Conservation (phyloP, 108 stramenopile genomes). For the Licmophora abbreviata region DNA sequence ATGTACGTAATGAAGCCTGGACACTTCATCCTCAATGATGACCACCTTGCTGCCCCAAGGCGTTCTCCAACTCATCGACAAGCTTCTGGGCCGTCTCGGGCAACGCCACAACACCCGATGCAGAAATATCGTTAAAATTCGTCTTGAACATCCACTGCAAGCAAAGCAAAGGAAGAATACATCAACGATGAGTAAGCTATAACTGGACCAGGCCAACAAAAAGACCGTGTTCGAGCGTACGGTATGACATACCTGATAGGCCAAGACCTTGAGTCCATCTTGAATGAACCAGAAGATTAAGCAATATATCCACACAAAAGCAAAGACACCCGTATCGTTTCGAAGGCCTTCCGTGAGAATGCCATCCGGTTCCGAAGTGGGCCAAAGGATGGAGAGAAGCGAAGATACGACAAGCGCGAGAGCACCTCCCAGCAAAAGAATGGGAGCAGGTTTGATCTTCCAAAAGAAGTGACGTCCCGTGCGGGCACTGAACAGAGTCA, state of each 20-base stretch:
- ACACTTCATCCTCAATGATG: too few relatives aligned
- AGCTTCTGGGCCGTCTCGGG: slow-evolving; percentile 19
- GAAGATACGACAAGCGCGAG: slow-evolving; percentile 29
- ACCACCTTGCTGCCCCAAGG: neutral
- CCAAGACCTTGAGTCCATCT: slow-evolving; percentile 29
- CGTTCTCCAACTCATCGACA: slow-evolving; percentile 10
- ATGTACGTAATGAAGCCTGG: too few relatives aligned
- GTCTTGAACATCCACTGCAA: slow-evolving; percentile 7
- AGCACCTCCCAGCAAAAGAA: slow-evolving; percentile 26
- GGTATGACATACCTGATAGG: slow-evolving; percentile 14
- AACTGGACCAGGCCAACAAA: too few relatives aligned
- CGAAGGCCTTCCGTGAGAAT: slow-evolving; percentile 30
- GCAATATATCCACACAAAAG: slow-evolving; percentile 42
- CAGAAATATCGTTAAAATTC: slow-evolving; percentile 15
- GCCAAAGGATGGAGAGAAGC: slow-evolving; percentile 34
- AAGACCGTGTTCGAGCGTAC: too few relatives aligned
- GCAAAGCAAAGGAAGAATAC: neutral
- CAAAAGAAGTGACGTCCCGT: slow-evolving; percentile 29
- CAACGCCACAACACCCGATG: slow-evolving; percentile 15
- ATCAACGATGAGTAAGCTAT: too few relatives aligned
- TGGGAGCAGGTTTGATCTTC: slow-evolving; percentile 26
- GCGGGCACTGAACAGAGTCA: slow-evolving; percentile 42
- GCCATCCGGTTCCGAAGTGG: slow-evolving; percentile 19
- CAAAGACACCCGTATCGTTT: slow-evolving; percentile 28
- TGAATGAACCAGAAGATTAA: slow-evolving; percentile 38